A percentile compares a stretch with the other conserved stretches of the same genome.
phyloP scores from a whole-genome alignment of 179 eudicot genomes.

The Beta macrorhiza region DNA sequence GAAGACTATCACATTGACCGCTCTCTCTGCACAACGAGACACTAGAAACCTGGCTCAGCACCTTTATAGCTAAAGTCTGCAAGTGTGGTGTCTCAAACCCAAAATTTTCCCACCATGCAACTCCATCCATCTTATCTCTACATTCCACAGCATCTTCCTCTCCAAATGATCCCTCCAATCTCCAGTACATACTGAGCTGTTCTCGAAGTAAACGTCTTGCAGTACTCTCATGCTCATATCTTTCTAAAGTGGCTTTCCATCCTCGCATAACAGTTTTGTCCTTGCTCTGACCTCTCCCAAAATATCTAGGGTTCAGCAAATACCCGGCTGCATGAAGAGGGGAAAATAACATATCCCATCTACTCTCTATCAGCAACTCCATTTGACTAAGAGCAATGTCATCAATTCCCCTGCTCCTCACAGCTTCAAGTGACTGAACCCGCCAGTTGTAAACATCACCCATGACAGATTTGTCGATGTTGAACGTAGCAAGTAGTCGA shows the following conservation, averaged over 20 bases:
- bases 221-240: conserved; percentile 38
- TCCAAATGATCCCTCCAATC: conserved; percentile 44
- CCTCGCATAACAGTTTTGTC: conserved; percentile 48
- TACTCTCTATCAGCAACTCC: conserved; percentile 43
- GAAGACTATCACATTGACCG: conserved; percentile 35
- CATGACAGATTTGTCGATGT: conserved; percentile 45
- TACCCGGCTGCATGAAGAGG: conserved; percentile 54
- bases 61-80: conserved; percentile 45
- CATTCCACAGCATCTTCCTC: conserved; percentile 54
- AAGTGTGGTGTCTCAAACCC: conserved; percentile 47
- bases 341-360: conserved; percentile 45
- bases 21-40: conserved; percentile 38
- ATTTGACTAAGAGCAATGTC: conserved; percentile 40
- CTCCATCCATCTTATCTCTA: conserved; percentile 56
- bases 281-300: conserved; percentile 47
- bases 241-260: conserved; percentile 46
- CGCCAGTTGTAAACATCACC: conserved; percentile 49
- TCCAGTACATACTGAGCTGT: conserved; percentile 43
- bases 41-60: conserved; percentile 41
- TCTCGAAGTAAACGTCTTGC: conserved; percentile 39
- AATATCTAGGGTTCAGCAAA: conserved; percentile 41
- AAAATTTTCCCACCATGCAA: conserved; percentile 59
- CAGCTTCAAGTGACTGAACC: conserved; percentile 45
- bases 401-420: conserved; percentile 40
- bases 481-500: conserved; percentile 32